Base-by-base conservation (phyloP, 495 filamentous ascomycete species). In the Xylaria flabelliformis region DNA sequence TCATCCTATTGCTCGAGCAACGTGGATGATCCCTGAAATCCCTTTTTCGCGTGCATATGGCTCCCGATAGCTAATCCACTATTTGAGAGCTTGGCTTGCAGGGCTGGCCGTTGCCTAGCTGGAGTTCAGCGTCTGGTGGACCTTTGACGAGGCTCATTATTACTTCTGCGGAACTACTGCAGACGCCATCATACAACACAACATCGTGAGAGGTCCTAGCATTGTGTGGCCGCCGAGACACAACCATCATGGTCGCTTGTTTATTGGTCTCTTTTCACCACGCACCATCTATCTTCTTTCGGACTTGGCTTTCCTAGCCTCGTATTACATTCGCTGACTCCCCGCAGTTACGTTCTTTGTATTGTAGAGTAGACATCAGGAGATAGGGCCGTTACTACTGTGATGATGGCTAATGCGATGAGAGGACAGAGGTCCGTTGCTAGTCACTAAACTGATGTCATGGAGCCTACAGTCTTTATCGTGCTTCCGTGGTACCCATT, bases 31-130 rank as follows among this genome's bases (percentile, higher is more conserved):
- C 63, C 70, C 19, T 39, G 21, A 26, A 26, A 4, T 8, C 13
- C 34, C n/a, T 56, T 42, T 50, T 72, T 64, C 53, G 51, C 42
- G 21, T 67, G 53, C 51, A 64, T 15, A 58, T 61, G 24, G 42
- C 39, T 59, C 70, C 53, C 63, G 70, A 72, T 48, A 67, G 17
- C 24, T n/a, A 61, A 61, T 17, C 42, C 63, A 58, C 70, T n/a
- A 42, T 53, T 64, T 59, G 51, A 42, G n/a, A 42, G 42, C 9
- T 69, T 50, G 67, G 53, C 55, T 50, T 66, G 46, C 64, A 66
- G 32, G 64, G 44, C 48, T 69, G 39, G 21, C 36, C 48, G 19
- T 69, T 21, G 26, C 19, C 6, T 46, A 46, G 66, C 66, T 48
- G 66, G 53, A 59, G 39, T 13, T 41, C 39, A 53, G 10, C 9